Evolutionary conservation across 768 basidiomycete genomes (phyloP).

Genomic region (Sistotremastrum niveocremeum): DNA sequence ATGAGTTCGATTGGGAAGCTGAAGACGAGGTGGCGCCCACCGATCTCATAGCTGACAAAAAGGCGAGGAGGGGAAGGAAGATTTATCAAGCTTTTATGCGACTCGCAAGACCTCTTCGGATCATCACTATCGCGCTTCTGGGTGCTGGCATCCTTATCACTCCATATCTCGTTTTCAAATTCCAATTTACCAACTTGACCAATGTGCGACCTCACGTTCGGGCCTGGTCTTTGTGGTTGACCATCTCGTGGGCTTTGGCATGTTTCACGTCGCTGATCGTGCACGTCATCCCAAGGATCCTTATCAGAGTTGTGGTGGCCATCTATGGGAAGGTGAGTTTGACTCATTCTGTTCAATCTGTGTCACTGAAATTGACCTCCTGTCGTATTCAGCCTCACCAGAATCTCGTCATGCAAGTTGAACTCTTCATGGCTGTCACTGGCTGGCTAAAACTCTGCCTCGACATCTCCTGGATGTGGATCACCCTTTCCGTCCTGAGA

Average conservation of each 20-base stretch:
- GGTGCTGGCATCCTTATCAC: slow-evolving; percentile 53
- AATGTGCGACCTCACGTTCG: slow-evolving; percentile 40
- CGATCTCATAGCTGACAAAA: slow-evolving; percentile 17
- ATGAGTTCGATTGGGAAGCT: slow-evolving; percentile 68
- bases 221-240: slow-evolving; percentile 56
- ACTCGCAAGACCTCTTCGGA: slow-evolving; percentile 44
- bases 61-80: slow-evolving; percentile 48
- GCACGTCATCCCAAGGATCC: slow-evolving; percentile 43
- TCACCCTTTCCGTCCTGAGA: slow-evolving; percentile 51
- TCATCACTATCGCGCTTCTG: slow-evolving; percentile 42
- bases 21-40: slow-evolving; percentile 30
- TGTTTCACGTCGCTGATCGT: slow-evolving; percentile 52
- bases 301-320: slow-evolving; percentile 38
- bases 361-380: not conserved
- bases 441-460: slow-evolving; percentile 59
- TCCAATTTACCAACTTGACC: slow-evolving; percentile 37
- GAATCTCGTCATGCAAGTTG: slow-evolving; percentile 2
- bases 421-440: slow-evolving; percentile 57
- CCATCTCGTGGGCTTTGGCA: slow-evolving; percentile 50
- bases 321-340: slow-evolving; percentile 48
- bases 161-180: slow-evolving; percentile 53
- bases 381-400: not conserved
- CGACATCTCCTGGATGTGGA: slow-evolving; percentile 62
- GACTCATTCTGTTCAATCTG: not conserved
- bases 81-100: slow-evolving; percentile 57